Evolutionary conservation across 768 basidiomycete genomes (phyloP), one percentile per base, ranked within the genome.

Genomic region (Mycena chlorophos): DNA sequence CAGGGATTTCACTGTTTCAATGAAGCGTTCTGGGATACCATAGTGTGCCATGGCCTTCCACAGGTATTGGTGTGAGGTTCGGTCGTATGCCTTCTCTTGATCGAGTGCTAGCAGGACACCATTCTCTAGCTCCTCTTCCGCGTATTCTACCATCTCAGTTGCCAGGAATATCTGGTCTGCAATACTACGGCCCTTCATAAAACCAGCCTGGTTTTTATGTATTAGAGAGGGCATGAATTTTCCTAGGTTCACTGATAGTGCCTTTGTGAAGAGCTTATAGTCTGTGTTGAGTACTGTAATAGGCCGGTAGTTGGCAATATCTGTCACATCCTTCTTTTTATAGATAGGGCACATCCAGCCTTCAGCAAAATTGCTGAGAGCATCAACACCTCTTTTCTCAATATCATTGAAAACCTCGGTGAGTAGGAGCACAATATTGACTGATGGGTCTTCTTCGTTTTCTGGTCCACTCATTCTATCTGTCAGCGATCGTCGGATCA

Each of bases 161-260:
- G 68, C 43, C 0, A 72, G 63, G 1, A 54, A 3, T 0, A 63
- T 61, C 53, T 66, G 66, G 49, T 71, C 53, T 0, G 60, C 56
- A 1, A 72, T 68, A 8, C 26, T 37, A 2, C 55, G 27, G 0
- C 55, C 55, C 2, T 50, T 61, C 0, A 73, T 39, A 3, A 73
- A 72, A 0, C 68, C 69, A 12, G 39, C 39, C 39, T 40, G 39
- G 19, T 40, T 19, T 12, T 19, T 10, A 20, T 40, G 39, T 40
- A 40, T 40, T 19, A 40, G 19, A 6, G 6, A 19, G 6, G 39
- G 19, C 19, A 19, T 19, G 6, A 40, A 10, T 20, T 40, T 19
- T 19, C 12, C 10, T 6, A 40, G 39, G 10, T 40, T 40, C 10
- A 6, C 5, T 10, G 6, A 12, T 5, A 40, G 39, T 40, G 39